Evolutionary conservation across 176 grass and related monocot species (phyloP).

Genomic region (Dendrocalamus sinicus): DNA sequence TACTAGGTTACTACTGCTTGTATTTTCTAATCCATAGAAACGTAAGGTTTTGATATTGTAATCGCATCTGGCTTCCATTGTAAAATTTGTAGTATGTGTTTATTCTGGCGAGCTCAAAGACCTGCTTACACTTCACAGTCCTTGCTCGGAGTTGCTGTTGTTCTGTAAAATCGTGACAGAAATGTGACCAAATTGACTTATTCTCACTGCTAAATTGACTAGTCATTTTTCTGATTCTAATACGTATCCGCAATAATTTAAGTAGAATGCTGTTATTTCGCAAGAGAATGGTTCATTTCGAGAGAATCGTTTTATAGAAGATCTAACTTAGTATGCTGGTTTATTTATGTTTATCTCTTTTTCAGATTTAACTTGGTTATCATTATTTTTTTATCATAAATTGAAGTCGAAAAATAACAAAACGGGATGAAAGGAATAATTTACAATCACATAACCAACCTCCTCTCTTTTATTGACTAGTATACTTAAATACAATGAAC

Average conservation of each 20-base stretch:
- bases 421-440: not conserved
- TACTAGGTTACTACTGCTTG: conserved; percentile 27
- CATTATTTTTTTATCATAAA: not conserved
- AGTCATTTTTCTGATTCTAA: not conserved
- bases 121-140: not conserved
- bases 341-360: not conserved
- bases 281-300: not conserved
- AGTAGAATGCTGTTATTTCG: not conserved
- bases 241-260: not conserved
- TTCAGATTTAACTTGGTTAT: not conserved
- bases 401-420: not conserved
- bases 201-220: not conserved
- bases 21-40: conserved; percentile 38
- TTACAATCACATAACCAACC: conserved; percentile 47
- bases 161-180: conserved; percentile 20
- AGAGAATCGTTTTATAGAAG: not conserved
- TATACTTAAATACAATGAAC: not conserved
- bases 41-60: conserved; percentile 58
- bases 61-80: conserved; percentile 22
- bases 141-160: not conserved
- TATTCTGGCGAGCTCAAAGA: conserved; percentile 19
- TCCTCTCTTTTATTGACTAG: conserved; percentile 40
- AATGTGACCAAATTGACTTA: conserved; percentile 3
- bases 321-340: not conserved
- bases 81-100: conserved; percentile 38